phyloP scores from a whole-genome alignment of 2,329 filamentous ascomycete species.

The Pseudogymnoascus sp. region DNA sequence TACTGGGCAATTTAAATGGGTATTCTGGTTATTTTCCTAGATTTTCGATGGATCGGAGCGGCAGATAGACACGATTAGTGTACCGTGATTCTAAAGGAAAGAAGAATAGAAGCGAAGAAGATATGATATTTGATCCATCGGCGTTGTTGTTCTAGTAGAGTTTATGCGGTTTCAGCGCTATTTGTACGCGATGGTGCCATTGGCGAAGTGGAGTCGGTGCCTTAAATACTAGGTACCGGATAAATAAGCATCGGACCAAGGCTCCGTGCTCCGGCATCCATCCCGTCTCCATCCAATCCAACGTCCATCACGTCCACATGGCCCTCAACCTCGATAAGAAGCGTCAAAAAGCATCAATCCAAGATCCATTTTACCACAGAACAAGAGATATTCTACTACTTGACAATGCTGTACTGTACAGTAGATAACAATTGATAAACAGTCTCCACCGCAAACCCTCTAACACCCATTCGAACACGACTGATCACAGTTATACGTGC shows the following conservation, averaged over 20 bases:
- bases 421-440: neutral
- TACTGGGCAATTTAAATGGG: neutral
- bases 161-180: neutral
- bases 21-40: neutral
- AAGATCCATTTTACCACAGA: neutral
- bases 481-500: slow-evolving; percentile 1
- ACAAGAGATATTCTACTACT: neutral
- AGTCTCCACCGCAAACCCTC: neutral
- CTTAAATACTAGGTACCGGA: neutral
- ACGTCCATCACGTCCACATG: neutral
- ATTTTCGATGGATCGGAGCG: neutral
- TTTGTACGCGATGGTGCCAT: neutral
- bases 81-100: neutral
- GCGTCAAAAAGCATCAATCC: neutral
- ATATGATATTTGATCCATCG: neutral
- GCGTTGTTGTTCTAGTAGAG: neutral
- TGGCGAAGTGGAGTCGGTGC: neutral
- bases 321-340: neutral
- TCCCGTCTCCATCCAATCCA: neutral
- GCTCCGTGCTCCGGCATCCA: neutral
- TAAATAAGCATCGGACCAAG: neutral
- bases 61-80: neutral
- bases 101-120: neutral
- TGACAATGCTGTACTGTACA: neutral
- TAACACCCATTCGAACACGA: neutral